Conservation (phyloP, 1,139 yeast genomes). For the Yamadazyma membranifaciens region DNA sequence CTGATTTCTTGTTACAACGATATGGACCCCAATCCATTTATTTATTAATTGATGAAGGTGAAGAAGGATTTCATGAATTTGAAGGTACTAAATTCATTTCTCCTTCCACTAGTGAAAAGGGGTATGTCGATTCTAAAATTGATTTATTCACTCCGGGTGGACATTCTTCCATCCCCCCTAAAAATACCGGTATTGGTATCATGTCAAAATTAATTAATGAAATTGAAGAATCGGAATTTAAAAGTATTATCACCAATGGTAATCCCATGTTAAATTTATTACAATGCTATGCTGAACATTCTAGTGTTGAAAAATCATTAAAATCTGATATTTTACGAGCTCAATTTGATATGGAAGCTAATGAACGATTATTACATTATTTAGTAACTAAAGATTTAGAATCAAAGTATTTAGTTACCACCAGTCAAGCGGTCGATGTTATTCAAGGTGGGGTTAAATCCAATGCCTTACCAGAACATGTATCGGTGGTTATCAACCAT, state of each 20-base stretch:
- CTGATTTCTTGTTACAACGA: constrained; percentile 26
- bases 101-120: constrained; percentile 55
- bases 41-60: constrained; percentile 50
- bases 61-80: constrained; percentile 27
- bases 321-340: constrained; percentile 39
- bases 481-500: constrained; percentile 54
- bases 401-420: constrained; percentile 48
- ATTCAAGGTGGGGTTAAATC: constrained; percentile 68
- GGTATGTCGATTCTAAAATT: constrained; percentile 38
- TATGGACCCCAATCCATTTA: constrained; percentile 44
- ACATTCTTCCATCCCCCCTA: constrained; percentile 49
- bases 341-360: constrained; percentile 39
- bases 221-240: constrained; percentile 37
- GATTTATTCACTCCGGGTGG: constrained; percentile 49
- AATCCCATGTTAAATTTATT: constrained; percentile 43
- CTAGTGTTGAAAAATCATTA: constrained; percentile 27
- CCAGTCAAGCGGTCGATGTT: constrained; percentile 70
- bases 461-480: constrained; percentile 74
- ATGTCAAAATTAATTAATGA: constrained; percentile 36
- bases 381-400: constrained; percentile 17
- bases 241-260: constrained; percentile 32
- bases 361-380: constrained; percentile 36
- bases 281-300: constrained; percentile 46
- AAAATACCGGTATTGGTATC: constrained; percentile 48
- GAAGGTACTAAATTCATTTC: constrained; percentile 51